These are phyloP conservation scores for Russula virescens DNA, from an alignment of 768 basidiomycete genomes.

Conservation along the genomic window DNA sequence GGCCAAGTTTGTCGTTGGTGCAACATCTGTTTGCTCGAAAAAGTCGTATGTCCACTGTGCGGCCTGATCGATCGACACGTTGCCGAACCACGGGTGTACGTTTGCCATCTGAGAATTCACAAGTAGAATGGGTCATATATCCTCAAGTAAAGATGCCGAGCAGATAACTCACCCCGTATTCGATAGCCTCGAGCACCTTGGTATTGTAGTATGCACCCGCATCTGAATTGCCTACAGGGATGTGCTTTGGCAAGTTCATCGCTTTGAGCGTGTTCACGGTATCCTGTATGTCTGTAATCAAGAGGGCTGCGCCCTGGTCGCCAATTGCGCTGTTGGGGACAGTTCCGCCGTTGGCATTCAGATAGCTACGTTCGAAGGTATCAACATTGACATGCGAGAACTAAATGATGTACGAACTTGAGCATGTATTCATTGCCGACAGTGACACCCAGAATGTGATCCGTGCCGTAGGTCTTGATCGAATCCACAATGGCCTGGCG, in stretches of 20 bases:
- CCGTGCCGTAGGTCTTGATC: conserved; percentile 70
- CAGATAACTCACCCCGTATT: conserved; percentile 56
- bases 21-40: conserved; percentile 65
- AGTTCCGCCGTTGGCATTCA: conserved; percentile 42
- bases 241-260: conserved; percentile 52
- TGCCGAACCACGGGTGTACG: conserved; percentile 94
- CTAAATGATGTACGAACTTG: conserved; percentile 41
- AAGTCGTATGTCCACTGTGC: conserved; percentile 80
- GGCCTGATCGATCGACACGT: conserved; percentile 55
- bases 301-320: conserved; percentile 54
- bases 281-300: conserved; percentile 62
- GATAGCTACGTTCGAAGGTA: conserved; percentile 40
- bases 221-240: conserved; percentile 76
- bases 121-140: conserved; percentile 57
- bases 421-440: conserved; percentile 93
- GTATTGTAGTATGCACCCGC: conserved; percentile 84
- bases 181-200: conserved; percentile 52
- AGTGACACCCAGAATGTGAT: conserved; percentile 71
- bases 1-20: conserved; percentile 45
- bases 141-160: conserved; percentile 46
- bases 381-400: neutral
- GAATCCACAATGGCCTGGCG: conserved; percentile 58
- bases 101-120: conserved; percentile 61
- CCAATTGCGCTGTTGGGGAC: conserved; percentile 57
- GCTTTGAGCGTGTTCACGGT: conserved; percentile 49